Conservation (phyloP, 2,329 filamentous ascomycete genomes). For the Neurospora crassa region DNA sequence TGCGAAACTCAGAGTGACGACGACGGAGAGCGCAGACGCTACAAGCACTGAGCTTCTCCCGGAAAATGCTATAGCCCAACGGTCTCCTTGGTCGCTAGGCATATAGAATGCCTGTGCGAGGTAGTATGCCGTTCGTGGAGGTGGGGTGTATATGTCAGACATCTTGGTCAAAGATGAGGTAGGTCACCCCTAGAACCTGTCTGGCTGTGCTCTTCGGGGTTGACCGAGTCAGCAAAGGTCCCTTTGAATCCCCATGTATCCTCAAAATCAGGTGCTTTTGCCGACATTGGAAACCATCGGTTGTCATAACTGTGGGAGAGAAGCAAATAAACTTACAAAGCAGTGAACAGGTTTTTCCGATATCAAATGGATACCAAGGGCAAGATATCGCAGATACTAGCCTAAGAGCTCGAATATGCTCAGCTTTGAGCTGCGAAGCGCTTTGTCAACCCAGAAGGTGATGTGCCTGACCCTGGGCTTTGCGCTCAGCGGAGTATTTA, state of each 20-base stretch:
- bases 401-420: neutral
- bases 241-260: neutral
- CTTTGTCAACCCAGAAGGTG: neutral
- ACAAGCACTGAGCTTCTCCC: neutral
- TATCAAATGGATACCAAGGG: neutral
- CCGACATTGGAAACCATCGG: neutral
- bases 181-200: neutral
- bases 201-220: neutral
- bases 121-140: neutral
- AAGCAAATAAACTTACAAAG: neutral
- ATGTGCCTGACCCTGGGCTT: neutral
- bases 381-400: neutral
- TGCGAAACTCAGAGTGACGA: neutral
- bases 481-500: neutral
- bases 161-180: neutral
- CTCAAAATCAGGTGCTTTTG: neutral
- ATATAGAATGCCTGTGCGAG: neutral
- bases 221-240: neutral
- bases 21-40: neutral
- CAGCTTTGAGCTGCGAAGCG: neutral
- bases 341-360: neutral
- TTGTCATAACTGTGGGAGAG: neutral
- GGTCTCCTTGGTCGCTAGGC: neutral
- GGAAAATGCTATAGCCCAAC: neutral
- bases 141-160: neutral